phyloP scores from a whole-genome alignment of 345 rosid species.

The Arabis alpina region DNA sequence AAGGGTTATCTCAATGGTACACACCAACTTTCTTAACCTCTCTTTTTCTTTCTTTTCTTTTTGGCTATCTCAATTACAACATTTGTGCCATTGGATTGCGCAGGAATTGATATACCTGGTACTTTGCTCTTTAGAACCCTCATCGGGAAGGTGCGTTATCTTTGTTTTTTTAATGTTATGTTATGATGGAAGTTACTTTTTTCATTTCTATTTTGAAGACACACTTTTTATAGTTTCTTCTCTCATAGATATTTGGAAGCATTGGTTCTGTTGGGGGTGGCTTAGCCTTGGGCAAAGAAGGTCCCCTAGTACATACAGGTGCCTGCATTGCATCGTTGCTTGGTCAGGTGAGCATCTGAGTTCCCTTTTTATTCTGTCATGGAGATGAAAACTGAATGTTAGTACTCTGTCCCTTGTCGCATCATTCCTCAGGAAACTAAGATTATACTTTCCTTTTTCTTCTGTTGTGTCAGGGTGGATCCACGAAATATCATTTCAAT shows the following conservation, averaged over 20 bases:
- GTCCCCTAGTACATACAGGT: slow-evolving; percentile 95
- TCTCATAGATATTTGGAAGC: slow-evolving; percentile 88
- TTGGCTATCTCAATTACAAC: neutral
- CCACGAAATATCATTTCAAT: slow-evolving; percentile 87
- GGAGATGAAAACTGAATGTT: neutral
- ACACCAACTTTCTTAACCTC: neutral
- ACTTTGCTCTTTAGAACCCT: slow-evolving; percentile 93
- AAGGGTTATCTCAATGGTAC: slow-evolving; percentile 96
- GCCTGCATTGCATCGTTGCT: slow-evolving; percentile 99
- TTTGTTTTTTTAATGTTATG: neutral
- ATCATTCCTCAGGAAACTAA: slow-evolving; percentile 7
- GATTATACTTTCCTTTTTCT: slow-evolving; percentile 19
- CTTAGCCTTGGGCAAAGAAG: slow-evolving; percentile 95
- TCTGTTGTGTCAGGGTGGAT: slow-evolving; percentile 74
- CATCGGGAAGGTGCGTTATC: slow-evolving; percentile 78
- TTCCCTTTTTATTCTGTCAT: slow-evolving; percentile 9
- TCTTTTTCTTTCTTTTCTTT: neutral
- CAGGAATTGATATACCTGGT: slow-evolving; percentile 91
- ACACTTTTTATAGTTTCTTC: slow-evolving; percentile 27
- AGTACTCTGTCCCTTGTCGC: neutral
- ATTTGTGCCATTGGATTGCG: slow-evolving; percentile 20
- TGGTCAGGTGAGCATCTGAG: slow-evolving; percentile 72
- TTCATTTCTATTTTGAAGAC: slow-evolving; percentile 6
- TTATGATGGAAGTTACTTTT: neutral
- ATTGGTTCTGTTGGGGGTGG: slow-evolving; percentile 99